Evolutionary conservation across 192 early-diverging fungal genomes (phyloP), one percentile per base, ranked within the genome.

Genomic region (Podila minutissima): DNA sequence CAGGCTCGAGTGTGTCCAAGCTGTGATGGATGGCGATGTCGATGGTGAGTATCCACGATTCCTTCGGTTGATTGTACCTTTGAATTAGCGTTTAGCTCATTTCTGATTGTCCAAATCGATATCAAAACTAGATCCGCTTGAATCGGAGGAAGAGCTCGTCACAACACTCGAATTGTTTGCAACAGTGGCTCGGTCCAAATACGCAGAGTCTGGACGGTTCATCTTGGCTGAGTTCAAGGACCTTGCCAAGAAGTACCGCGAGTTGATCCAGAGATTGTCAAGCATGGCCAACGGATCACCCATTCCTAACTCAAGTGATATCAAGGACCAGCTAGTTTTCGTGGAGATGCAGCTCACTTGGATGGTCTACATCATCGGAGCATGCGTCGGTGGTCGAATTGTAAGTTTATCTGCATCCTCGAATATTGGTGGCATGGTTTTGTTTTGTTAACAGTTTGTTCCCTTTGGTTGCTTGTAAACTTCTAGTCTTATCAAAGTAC

Each of bases 301-400:
- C 3, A 64, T 66, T 3, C 60, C 67, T 26, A 55, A 72, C 12
- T 82, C 81, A 0, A 83, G 75, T 41, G 71, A 77, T 12, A 62
- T 85, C 75, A 88, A 84, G 19, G 83, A 88, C 22, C 84, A 77
- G 3, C 61, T 92, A 11, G 60, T 68, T 1, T 66, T 89, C 5
- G 81, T 86, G 22, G 89, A 93, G 69, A 85, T 76, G 55, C 92
- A 94, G 77, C 85, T 96, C 69, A 88, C 94, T 0, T 96, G 93
- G 93, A 78, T 95, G 33, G 88, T 95, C 12, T 95, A 97, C 55
- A 89, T 92, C 11, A 91, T 91, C 50, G 92, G 88, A 3, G 83
- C 87, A 62, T 88, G 88, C 62, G 83, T 97, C 53, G 89, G 91
- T 8, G 91, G 86, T n/a, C 83, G 95, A 51, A 88, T 89, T 31